Evolutionary conservation across 352 stramenopile species (phyloP).

Genomic region (Phytophthora pluvialis): DNA sequence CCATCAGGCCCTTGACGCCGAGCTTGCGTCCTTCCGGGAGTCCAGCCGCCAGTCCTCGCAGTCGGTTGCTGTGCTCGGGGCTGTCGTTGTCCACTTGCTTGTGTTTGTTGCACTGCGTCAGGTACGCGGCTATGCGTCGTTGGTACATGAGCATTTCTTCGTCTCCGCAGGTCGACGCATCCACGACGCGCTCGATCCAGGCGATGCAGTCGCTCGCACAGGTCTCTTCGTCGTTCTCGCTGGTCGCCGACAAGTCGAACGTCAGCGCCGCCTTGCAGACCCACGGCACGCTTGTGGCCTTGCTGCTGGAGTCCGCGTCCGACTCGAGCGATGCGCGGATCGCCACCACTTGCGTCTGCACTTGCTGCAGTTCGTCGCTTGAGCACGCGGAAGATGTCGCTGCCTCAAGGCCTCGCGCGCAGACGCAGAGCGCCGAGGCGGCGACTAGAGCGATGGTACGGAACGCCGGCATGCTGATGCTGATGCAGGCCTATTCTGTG

Average conservation of each 20-base stretch:
- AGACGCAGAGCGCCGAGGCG: background rate
- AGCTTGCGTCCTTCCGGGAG: constrained; percentile 12
- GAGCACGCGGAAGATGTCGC: constrained; percentile 14
- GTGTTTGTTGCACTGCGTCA: constrained; percentile 28
- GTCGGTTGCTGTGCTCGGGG: constrained; percentile 2
- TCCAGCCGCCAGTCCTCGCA: constrained; percentile 25
- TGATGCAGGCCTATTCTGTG: constrained; percentile 11
- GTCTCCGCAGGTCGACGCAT: constrained; percentile 22
- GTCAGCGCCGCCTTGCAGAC: constrained; percentile 25
- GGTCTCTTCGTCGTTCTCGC: constrained; percentile 5
- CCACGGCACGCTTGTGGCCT: constrained; percentile 7
- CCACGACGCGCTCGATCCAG: constrained; percentile 29
- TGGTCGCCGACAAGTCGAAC: constrained; percentile 19
- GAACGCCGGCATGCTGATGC: constrained; percentile 15
- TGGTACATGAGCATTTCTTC: constrained; percentile 33
- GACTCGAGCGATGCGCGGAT: constrained; percentile 25
- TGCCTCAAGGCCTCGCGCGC: constrained; percentile 1
- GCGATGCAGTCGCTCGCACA: constrained; percentile 25
- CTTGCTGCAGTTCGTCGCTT: constrained; percentile 13
- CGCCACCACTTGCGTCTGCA: constrained; percentile 13
- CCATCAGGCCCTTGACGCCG: constrained; percentile 36
- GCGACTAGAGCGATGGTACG: constrained; percentile 16
- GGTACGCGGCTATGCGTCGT: constrained; percentile 26
- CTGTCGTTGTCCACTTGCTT: constrained; percentile 15
- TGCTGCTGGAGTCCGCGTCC: constrained; percentile 17